Evolutionary conservation across 176 grass and related monocot genomes (phyloP).

Genomic region (Zea mays): Zm-B73-REFERENCE-NAM-5.0 NC_050105.1:145055001-145055500

Average conservation of each 20-base stretch:
- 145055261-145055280: conserved; percentile 48
- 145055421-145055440: conserved; percentile 49
- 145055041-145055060: conserved; percentile 76
- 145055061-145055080: conserved; percentile 64
- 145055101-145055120: conserved; percentile 93
- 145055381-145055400: conserved; percentile 76
- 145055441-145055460: conserved; percentile 85
- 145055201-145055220: conserved; percentile 82
- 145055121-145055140: conserved; percentile 80
- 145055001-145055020: conserved; percentile 70
- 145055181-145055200: conserved; percentile 86
- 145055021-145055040: conserved; percentile 83
- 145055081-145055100: conserved; percentile 81
- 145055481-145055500: conserved; percentile 58
- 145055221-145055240: conserved; percentile 42
- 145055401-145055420: conserved; percentile 51
- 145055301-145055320: conserved; percentile 79
- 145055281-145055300: conserved; percentile 80
- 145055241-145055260: conserved; percentile 35
- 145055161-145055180: conserved; percentile 69
- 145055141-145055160: conserved; percentile 87
- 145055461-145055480: conserved; percentile 75
- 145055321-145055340: conserved; percentile 92
- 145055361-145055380: conserved; percentile 73
- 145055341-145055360: conserved; percentile 90